phyloP scores from a whole-genome alignment of 495 filamentous ascomycete genomes.

The Xylaria grammica region DNA sequence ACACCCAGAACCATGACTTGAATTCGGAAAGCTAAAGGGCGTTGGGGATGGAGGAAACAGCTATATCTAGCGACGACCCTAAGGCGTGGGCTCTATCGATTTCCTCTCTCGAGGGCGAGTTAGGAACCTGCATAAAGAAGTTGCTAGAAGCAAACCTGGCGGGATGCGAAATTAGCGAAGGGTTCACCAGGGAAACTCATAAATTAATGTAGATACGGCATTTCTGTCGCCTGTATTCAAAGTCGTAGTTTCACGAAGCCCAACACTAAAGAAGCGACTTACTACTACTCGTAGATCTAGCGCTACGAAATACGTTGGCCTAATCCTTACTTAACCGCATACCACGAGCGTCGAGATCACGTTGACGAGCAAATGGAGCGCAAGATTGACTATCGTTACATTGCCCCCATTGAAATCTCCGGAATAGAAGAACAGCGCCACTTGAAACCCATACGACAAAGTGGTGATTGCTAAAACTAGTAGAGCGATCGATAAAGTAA shows the following conservation, averaged over 20 bases:
- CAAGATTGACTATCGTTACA: constrained; percentile 24
- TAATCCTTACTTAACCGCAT: no score
- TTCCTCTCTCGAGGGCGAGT: constrained; percentile 46
- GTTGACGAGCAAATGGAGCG: constrained; percentile 32
- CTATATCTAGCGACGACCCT: constrained; percentile 46
- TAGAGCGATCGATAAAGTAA: constrained; percentile 26
- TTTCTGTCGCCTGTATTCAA: background rate
- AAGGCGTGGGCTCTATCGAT: constrained; percentile 43
- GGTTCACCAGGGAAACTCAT: background rate
- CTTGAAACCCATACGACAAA: constrained; percentile 12
- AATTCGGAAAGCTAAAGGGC: constrained; percentile 31
- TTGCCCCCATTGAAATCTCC: constrained; percentile 23
- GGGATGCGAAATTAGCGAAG: constrained; percentile 16
- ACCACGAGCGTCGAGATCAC: constrained; percentile 33
- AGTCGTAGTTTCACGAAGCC: background rate
- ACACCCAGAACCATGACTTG: constrained; percentile 32
- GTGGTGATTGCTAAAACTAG: constrained; percentile 21
- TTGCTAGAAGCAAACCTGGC: constrained; percentile 36
- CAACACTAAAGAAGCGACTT: background rate
- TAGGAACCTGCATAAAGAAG: constrained; percentile 50
- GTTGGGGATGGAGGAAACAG: constrained; percentile 48
- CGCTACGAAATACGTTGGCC: no score
- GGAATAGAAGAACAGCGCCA: constrained; percentile 27
- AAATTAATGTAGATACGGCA: background rate
- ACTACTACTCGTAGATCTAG: background rate